Evolutionary conservation across 306 rosid genomes (phyloP), one percentile per base, ranked within the genome.

Genomic region (Lathyrus tuberosus): DNA sequence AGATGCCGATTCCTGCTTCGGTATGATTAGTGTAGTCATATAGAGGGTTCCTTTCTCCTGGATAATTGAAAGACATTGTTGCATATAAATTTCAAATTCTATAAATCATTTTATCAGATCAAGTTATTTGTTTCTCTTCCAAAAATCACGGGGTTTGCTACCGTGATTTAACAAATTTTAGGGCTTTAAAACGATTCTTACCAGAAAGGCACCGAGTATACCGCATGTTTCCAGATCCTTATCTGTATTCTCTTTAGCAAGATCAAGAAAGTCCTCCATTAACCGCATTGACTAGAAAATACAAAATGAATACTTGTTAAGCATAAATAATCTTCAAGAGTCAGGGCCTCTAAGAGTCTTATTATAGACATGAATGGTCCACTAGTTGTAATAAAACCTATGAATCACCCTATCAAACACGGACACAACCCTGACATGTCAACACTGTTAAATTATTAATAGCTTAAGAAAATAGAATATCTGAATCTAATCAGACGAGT

Each of bases 201-300:
- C 93, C 71, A 82, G 88, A 64, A 78, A 76, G 51, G 94, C 91
- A 54, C 94, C 90, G 43, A 91, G 97, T 79, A 83, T 77, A 62
- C 97, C 96, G 78, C 96, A 91, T 0, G 96, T 91, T 80, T 91
- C 97, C 24, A 89, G 72, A 81, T 89, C 96, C 71, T 89, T 91
- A 41, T 82, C 83, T 7, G 97, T 87, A 53, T 87, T 87, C 28
- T 76, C 85, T 70, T 76, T 84, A 53, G 97, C 88, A 71, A 82
- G 86, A 71, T 81, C 85, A 70, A 89, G 88, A 79, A 91, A 91
- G 51, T 91, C 87, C 70, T 91, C 96, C 89, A 79, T 82, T 66
- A 91, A 78, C 67, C 78, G 74, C 40, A 76, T 72, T 2, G 97
- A 86, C 92, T 86, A 87, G 67, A 60, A 86, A 58, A 54, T 8